These are phyloP conservation scores for Angomonas ambiguus DNA, from an alignment of 208 protist species.

Conservation along the genomic window DNA sequence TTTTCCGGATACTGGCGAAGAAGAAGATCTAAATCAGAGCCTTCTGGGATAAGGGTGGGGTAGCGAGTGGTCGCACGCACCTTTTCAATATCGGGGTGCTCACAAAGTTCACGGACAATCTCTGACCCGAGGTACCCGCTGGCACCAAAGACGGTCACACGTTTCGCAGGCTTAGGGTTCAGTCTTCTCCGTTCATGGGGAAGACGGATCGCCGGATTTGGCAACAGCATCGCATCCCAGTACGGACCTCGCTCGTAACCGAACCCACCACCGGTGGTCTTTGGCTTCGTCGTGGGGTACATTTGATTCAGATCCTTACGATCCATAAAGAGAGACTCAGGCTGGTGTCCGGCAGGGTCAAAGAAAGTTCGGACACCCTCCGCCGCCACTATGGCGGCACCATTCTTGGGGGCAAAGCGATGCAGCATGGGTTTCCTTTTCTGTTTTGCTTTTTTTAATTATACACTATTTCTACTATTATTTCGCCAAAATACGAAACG, in stretches of 20 bases:
- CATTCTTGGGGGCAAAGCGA: constrained; percentile 24
- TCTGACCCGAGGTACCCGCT: constrained; percentile 85
- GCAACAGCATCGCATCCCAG: constrained; percentile 84
- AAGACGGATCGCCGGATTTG: constrained; percentile 86
- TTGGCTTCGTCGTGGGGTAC: constrained; percentile 88
- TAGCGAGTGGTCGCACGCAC: constrained; percentile 87
- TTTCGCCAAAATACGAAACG: neutral
- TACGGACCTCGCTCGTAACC: constrained; percentile 87
- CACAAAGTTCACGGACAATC: constrained; percentile 87
- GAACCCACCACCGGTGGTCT: constrained; percentile 84
- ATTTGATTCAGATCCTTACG: constrained; percentile 88
- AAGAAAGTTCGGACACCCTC: constrained; percentile 56
- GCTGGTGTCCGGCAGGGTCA: constrained; percentile 85
- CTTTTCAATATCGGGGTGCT: constrained; percentile 85
- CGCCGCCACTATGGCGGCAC: constrained; percentile 18
- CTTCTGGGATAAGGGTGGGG: constrained; percentile 83
- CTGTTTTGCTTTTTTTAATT: constrained; percentile 10
- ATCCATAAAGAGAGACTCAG: constrained; percentile 88
- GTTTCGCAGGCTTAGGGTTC: constrained; percentile 85
- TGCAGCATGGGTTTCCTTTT: too few species aligned
- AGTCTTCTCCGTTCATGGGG: constrained; percentile 83
- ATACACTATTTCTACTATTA: neutral
- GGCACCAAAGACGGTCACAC: constrained; percentile 86
- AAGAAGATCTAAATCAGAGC: constrained; percentile 83
- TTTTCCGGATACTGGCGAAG: constrained; percentile 85